phyloP scores from a whole-genome alignment of 352 stramenopile species.

The Phytophthora capsici region DNA sequence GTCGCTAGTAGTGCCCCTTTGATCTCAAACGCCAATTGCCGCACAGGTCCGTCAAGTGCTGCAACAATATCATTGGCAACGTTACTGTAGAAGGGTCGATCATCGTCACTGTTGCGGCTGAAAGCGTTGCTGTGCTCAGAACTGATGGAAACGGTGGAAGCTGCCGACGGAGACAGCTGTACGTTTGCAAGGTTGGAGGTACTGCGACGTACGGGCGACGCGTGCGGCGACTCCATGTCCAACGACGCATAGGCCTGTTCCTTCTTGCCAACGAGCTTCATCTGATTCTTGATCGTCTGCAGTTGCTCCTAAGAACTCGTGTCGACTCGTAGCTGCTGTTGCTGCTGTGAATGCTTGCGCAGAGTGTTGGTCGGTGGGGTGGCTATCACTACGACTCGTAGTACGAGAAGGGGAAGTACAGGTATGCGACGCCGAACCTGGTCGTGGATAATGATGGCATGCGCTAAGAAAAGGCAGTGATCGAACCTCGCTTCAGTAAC shows the following conservation, averaged over 20 bases:
- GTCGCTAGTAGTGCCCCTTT: conserved; percentile 86
- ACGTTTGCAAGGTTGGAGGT: conserved; percentile 45
- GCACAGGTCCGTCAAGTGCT: conserved; percentile 67
- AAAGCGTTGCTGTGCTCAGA: conserved; percentile 37
- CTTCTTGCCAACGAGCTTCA: conserved; percentile 81
- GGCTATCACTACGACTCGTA: neutral
- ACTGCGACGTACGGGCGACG: conserved; percentile 36
- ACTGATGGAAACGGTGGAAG: conserved; percentile 40
- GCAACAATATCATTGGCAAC: conserved; percentile 66
- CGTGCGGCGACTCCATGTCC: conserved; percentile 68
- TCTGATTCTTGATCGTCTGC: conserved; percentile 20
- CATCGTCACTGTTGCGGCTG: conserved; percentile 6
- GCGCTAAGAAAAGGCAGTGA: conserved; percentile 13
- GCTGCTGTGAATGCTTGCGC: neutral
- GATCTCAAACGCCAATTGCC: conserved; percentile 78
- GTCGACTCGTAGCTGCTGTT: neutral
- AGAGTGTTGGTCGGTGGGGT: neutral
- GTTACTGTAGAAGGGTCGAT: conserved; percentile 52
- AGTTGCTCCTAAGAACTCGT: neutral
- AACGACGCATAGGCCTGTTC: conserved; percentile 79
- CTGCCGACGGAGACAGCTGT: conserved; percentile 54
- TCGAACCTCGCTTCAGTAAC: neutral
- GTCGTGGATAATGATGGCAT: conserved; percentile 11
- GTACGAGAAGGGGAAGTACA: neutral
- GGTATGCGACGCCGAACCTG: conserved; percentile 4